These are phyloP conservation scores for Teunomyces pallodes DNA, from an alignment of 805 yeast species.

Conservation along the genomic window DNA sequence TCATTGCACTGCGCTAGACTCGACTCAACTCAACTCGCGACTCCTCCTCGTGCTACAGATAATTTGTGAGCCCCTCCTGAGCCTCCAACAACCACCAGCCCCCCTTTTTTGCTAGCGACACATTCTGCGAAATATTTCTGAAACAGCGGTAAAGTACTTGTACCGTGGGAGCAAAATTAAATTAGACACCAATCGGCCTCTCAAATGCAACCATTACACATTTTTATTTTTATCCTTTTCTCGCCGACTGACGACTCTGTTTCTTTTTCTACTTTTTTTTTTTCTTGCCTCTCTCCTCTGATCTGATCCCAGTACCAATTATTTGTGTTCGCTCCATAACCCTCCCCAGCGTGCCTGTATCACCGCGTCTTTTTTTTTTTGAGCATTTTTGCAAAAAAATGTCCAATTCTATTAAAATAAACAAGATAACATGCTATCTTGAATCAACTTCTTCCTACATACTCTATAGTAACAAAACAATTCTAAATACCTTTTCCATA, in stretches of 20 bases:
- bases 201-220: background rate
- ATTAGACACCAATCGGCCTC: background rate
- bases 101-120: background rate
- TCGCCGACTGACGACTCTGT: background rate
- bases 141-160: background rate
- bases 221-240: background rate
- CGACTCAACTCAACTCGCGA: no score
- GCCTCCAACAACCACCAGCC: background rate
- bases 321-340: background rate
- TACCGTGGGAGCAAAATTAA: background rate
- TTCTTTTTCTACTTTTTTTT: background rate
- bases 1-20: no score
- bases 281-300: background rate
- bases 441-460: no score
- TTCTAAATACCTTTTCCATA: background rate
- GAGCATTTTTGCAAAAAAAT: background rate
- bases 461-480: no score
- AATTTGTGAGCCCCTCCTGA: no score
- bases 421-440: background rate
- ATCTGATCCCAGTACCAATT: background rate
- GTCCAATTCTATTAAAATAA: background rate
- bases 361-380: constrained; percentile 1
- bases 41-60: no score
- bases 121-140: background rate
- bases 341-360: background rate